Conservation (phyloP, 1,284 basidiomycete genomes). For the Irpex sp. region DNA sequence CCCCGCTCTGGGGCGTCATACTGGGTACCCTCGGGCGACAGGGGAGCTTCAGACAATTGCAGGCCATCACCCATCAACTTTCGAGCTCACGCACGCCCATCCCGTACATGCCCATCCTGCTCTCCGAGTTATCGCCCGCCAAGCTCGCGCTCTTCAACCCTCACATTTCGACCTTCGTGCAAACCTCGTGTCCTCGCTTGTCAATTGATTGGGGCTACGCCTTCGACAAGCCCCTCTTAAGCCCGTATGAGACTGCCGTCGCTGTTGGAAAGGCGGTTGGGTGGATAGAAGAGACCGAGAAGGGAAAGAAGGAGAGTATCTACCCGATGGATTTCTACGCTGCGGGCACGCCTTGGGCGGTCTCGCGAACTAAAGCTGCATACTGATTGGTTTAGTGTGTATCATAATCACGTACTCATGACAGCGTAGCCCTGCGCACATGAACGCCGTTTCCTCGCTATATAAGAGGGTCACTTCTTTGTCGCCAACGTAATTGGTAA, state of each 20-base stretch:
- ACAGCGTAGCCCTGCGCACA: neutral
- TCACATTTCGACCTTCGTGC: slow-evolving; percentile 84
- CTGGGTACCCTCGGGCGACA: slow-evolving; percentile 95
- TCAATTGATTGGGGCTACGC: slow-evolving; percentile 99
- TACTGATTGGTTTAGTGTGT: slow-evolving; percentile 18
- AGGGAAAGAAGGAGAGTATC: slow-evolving; percentile 32
- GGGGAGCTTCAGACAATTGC: slow-evolving; percentile 84
- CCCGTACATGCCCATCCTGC: slow-evolving; percentile 83
- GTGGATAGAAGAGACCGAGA: slow-evolving; percentile 51
- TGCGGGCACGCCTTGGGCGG: slow-evolving; percentile 70
- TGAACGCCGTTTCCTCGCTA: no score
- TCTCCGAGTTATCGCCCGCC: slow-evolving; percentile 93
- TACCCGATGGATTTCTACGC: slow-evolving; percentile 99
- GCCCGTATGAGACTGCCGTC: slow-evolving; percentile 92
- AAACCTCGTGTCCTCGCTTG: slow-evolving; percentile 92
- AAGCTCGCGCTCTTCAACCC: slow-evolving; percentile 84
- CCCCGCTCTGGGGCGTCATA: slow-evolving; percentile 83
- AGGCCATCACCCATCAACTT: slow-evolving; percentile 76
- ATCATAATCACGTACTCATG: slow-evolving; percentile 1
- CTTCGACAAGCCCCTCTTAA: slow-evolving; percentile 85
- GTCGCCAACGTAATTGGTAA: neutral
- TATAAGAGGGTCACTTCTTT: neutral
- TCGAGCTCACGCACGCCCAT: slow-evolving; percentile 46
- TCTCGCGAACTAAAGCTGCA: slow-evolving; percentile 43
- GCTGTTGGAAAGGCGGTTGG: slow-evolving; percentile 69